Base-by-base conservation (phyloP, 192 early-diverging fungal genomes). In the Oehlia diaphana region DNA sequence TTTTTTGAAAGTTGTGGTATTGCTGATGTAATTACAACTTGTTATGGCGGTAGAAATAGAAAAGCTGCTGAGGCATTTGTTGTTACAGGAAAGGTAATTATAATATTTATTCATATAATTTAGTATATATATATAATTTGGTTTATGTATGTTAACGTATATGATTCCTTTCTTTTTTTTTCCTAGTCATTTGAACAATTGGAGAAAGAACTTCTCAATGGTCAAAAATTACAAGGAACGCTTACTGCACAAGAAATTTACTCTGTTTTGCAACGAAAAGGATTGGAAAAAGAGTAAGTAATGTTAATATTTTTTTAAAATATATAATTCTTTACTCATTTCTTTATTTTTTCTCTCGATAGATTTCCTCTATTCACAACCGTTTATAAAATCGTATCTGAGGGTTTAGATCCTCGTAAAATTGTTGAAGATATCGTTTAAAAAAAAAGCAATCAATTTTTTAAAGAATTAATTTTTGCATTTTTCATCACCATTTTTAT, bases 1-100 rank as follows among this genome's bases (percentile, higher is more conserved):
- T 98, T 98, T 83, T 96, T 97, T 83, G 97, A 99, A 83, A 94
- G 93, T 77, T 99, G 98, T 81, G 98, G 98, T 77, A 91, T 97
- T 53, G 98, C 98, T 47, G 98, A 98, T 84, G 87, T 96, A 68
- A 98, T 99, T 77, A 97, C 98, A 2, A 97, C 96, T 28, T 96
- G 97, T 88, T 94, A 92, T 79, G 98, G 98, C 80, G 98, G 98
- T n/a, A 90, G 97, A 67, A 98, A 99, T 89, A 90, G 96, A 63
- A 92, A 92, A 74, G 91, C 98, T 63, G 96, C 96, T 0, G 97
- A 98, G 81, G 95, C 94, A 9, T 93, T 92, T 83, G 95, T 96
- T 50, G 82, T 83, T 35, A 97, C 96, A 5, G 96, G 96, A n/a
- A 97, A 98, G 80, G 77, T 81, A 26, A 21, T 31, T 26, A 26